Evolutionary conservation across 2,329 filamentous ascomycete species (phyloP), one percentile per base, ranked within the genome.

Genomic region (Elsinoe ampelina): DNA sequence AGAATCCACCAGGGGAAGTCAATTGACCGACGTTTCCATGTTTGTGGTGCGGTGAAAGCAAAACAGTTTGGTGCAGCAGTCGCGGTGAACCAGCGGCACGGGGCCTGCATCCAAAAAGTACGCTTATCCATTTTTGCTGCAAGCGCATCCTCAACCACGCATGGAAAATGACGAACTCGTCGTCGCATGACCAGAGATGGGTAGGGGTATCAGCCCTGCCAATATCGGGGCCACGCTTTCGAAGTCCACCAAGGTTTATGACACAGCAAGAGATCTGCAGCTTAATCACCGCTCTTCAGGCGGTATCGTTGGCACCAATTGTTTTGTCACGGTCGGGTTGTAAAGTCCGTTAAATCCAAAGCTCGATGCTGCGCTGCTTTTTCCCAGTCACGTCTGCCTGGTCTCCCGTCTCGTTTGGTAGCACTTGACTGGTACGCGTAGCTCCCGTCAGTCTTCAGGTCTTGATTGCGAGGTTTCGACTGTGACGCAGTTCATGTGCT

Each of bases 11-110:
- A 38, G 32, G 17, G 12, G 5, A 52, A 22, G 8, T 19, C 7
- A 39, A 38, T 26, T 39, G 48, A 39, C 48, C 48, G 48, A 52
- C 32, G 48, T 22, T 52, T 36, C 26, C n/a, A 22, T 38, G 47
- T 36, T 26, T 20, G 30, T 35, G 34, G 34, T 52, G 48, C 48
- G 48, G 48, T 52, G 48, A 26, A 52, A 19, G 48, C n/a, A 52
- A 35, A 4, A 11, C n/a, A 39, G 34, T 52, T 39, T 52, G 48
- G 48, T 51, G 47, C 26, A 38, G 47, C 11, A 51, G 13, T 32
- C 47, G 47, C 48, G 48, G 48, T 52, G 48, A 51, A 51, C 30
- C 47, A 32, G 47, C 47, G 47, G 47, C 47, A 51, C 32, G 47
- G 30, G 30, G n/a, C 20, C 26, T 30, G 26, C 26, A 30, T 30